Evolutionary conservation across 108 stramenopile genomes (phyloP).

Genomic region (Skeletonema costatum): DNA sequence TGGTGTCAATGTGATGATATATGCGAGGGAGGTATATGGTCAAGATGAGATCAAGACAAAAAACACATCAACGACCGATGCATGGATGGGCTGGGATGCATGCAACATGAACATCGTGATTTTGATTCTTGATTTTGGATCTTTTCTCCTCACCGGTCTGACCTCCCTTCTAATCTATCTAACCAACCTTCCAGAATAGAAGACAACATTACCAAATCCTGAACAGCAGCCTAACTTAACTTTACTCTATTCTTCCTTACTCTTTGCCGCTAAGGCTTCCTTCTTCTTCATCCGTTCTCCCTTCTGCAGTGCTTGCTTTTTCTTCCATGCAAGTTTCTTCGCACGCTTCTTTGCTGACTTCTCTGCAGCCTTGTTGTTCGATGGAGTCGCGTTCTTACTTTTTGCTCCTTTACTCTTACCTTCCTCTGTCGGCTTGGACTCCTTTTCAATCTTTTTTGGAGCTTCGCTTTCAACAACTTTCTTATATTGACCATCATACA

Average conservation of each 20-base stretch:
- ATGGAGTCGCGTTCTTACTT: slow-evolving; percentile 1
- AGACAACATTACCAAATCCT: no score
- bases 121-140: no score
- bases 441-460: not conserved
- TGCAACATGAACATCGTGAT: no score
- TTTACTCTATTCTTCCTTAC: not conserved
- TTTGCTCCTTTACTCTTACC: not conserved
- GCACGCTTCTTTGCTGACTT: slow-evolving; percentile 65
- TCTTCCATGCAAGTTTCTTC: slow-evolving; percentile 86
- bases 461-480: not conserved
- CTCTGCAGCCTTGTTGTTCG: slow-evolving; percentile 20
- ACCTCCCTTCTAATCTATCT: no score
- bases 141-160: no score
- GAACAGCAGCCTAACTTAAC: no score
- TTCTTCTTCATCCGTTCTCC: slow-evolving; percentile 51
- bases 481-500: slow-evolving; percentile 4
- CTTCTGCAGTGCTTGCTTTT: slow-evolving; percentile 67
- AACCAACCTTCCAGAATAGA: no score
- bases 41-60: no score
- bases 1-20: no score
- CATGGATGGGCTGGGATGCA: no score
- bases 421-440: not conserved
- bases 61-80: no score
- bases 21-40: no score
- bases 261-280: slow-evolving; percentile 3